Evolutionary conservation across 208 protist species (phyloP).

Genomic region (Leishmania mexicana): DNA sequence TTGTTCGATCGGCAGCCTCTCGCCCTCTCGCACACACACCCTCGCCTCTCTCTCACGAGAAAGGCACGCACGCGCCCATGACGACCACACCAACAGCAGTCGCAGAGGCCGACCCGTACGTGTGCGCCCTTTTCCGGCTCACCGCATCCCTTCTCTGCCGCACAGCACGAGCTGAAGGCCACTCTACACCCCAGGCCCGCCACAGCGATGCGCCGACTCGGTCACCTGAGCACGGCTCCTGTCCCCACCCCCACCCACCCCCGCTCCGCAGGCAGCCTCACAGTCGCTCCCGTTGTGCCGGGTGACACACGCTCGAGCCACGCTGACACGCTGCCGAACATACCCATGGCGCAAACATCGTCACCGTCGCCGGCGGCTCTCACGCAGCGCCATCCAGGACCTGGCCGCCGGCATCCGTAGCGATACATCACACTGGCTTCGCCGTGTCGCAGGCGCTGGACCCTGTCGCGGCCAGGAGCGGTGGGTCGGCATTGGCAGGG

Average conservation of each 20-base stretch:
- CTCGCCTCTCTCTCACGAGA: not conserved
- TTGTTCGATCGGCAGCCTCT: not conserved
- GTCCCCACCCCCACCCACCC: not conserved
- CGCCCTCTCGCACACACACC: not conserved
- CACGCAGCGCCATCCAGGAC: not conserved
- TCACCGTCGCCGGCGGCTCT: not conserved
- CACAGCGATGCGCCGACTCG: not conserved
- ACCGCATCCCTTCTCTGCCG: not conserved
- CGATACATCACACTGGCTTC: not conserved
- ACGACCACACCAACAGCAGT: not conserved
- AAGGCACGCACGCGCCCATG: not conserved
- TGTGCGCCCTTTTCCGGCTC: not conserved
- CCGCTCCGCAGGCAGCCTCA: too few species aligned
- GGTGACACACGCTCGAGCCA: not conserved
- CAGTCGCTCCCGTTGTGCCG: too few species aligned
- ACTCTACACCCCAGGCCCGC: not conserved
- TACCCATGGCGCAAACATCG: too few species aligned
- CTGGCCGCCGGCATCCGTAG: not conserved
- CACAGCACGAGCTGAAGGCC: not conserved
- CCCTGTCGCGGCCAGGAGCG: too few species aligned
- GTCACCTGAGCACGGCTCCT: not conserved
- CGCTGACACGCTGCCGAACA: too few species aligned
- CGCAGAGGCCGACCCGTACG: not conserved
- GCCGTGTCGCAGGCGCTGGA: not conserved
- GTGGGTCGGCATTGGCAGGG: too few species aligned